Conservation (phyloP, 2,329 filamentous ascomycete species). For the Alternaria conjuncta region DNA sequence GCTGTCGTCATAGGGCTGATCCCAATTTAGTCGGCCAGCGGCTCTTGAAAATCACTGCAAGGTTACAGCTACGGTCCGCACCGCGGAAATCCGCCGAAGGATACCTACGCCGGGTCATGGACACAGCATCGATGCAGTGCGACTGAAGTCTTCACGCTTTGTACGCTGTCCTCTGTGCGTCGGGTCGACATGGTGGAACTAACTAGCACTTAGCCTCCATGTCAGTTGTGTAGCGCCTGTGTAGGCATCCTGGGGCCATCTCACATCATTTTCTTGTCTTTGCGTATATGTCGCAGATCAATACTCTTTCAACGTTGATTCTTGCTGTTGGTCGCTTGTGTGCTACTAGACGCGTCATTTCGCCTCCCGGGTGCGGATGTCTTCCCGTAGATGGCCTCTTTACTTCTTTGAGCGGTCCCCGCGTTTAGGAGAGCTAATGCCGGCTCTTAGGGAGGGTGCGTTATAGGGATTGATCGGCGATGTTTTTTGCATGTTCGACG, state of each 20-base stretch:
- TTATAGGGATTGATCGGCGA: neutral
- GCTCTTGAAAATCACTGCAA: neutral
- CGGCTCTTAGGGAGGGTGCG: neutral
- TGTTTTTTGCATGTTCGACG: neutral
- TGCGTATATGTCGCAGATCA: neutral
- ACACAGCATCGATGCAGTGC: conserved; percentile 16
- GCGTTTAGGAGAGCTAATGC: conserved; percentile 7
- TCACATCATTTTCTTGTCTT: neutral
- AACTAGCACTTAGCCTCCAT: neutral
- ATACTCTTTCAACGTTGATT: neutral
- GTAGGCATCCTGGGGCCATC: neutral
- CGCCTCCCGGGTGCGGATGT: conserved; percentile 10
- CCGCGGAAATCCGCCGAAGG: conserved; percentile 7
- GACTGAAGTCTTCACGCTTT: conserved; percentile 18
- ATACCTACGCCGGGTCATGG: conserved; percentile 7
- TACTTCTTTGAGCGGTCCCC: conserved; percentile 17
- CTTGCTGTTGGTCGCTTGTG: neutral
- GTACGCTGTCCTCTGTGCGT: conserved; percentile 18
- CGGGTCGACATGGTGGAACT: neutral
- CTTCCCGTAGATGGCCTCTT: conserved; percentile 7
- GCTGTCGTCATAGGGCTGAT: conserved; percentile 5
- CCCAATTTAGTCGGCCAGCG: neutral
- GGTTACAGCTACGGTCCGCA: conserved; percentile 8
- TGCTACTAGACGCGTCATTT: conserved; percentile 9
- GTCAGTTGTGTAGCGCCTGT: neutral